Evolutionary conservation across 768 basidiomycete species (phyloP).

Genomic region (Galerina marginata): DNA sequence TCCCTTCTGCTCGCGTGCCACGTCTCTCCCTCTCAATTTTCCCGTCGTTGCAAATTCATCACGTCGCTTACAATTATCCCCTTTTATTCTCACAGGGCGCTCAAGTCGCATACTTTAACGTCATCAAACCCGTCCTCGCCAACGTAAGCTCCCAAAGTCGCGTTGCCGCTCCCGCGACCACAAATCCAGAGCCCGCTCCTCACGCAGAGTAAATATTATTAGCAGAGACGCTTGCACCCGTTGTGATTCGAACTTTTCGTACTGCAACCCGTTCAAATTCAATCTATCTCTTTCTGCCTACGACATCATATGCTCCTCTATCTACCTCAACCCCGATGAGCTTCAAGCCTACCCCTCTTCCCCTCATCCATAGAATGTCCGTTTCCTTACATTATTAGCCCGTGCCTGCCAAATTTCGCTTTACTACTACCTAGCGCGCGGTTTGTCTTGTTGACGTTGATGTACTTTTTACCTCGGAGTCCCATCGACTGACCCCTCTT

Average conservation of each 20-base stretch:
- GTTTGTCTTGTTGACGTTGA: slow-evolving; percentile 9
- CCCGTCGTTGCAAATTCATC: slow-evolving; percentile 20
- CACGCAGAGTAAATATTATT: slow-evolving; percentile 35
- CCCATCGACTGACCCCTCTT: slow-evolving; percentile 6
- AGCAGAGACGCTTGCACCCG: slow-evolving; percentile 22
- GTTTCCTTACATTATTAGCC: slow-evolving; percentile 6
- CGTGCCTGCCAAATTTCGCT: slow-evolving; percentile 9
- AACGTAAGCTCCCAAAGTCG: slow-evolving; percentile 57
- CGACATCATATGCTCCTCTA: slow-evolving; percentile 13
- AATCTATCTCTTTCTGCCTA: neutral
- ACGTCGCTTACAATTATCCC: slow-evolving; percentile 21
- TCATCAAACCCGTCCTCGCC: slow-evolving; percentile 81
- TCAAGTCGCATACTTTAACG: slow-evolving; percentile 74
- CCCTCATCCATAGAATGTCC: neutral
- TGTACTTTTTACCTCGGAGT: slow-evolving; percentile 12
- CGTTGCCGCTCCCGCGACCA: slow-evolving; percentile 52
- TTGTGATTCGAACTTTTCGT: slow-evolving; percentile 5
- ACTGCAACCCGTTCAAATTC: neutral
- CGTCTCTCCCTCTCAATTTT: slow-evolving; percentile 19
- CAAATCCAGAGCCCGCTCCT: slow-evolving; percentile 48
- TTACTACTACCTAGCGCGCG: slow-evolving; percentile 9
- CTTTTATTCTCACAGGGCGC: slow-evolving; percentile 68
- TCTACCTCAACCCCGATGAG: slow-evolving; percentile 6
- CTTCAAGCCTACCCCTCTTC: slow-evolving; percentile 4
- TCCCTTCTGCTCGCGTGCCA: slow-evolving; percentile 28